Conservation (phyloP, 345 rosid species). For the Citrus australasica region DNA sequence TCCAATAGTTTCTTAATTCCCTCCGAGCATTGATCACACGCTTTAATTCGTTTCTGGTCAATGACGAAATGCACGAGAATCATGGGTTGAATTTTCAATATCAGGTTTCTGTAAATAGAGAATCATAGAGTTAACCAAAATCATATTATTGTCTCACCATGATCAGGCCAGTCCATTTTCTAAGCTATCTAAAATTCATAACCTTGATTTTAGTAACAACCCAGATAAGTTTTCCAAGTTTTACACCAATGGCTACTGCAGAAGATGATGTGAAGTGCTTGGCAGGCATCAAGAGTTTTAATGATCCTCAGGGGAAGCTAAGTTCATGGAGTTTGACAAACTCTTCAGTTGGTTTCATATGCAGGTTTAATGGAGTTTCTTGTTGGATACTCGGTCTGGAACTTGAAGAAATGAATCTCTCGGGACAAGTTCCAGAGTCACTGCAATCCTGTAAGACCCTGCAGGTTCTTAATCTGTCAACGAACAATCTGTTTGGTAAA, state of each 20-base stretch:
- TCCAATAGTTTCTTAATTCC: not conserved
- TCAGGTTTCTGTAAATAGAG: not conserved
- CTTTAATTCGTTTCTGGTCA: not conserved
- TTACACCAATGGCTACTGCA: conserved; percentile 22
- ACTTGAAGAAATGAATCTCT: conserved; percentile 52
- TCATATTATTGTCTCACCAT: no score
- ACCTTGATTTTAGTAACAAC: not conserved
- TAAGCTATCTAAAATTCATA: not conserved
- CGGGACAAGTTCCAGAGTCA: conserved; percentile 64
- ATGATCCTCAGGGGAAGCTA: conserved; percentile 46
- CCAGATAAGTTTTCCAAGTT: not conserved
- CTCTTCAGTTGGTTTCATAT: conserved; percentile 48
- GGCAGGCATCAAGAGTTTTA: conserved; percentile 35
- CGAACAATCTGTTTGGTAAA: conserved; percentile 54
- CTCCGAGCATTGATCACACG: not conserved
- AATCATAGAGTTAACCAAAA: not conserved
- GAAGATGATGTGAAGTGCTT: conserved; percentile 81
- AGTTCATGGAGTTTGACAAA: conserved; percentile 58
- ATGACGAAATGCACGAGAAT: not conserved
- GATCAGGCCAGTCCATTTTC: not conserved
- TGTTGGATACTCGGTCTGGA: conserved; percentile 64
- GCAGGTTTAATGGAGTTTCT: conserved; percentile 73
- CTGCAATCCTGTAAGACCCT: conserved; percentile 58
- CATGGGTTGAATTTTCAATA: no score
- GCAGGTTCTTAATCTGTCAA: conserved; percentile 68